Evolutionary conservation across 129 eudicot species (phyloP).

Genomic region (Chrysanthemum lavandulifolium): DNA sequence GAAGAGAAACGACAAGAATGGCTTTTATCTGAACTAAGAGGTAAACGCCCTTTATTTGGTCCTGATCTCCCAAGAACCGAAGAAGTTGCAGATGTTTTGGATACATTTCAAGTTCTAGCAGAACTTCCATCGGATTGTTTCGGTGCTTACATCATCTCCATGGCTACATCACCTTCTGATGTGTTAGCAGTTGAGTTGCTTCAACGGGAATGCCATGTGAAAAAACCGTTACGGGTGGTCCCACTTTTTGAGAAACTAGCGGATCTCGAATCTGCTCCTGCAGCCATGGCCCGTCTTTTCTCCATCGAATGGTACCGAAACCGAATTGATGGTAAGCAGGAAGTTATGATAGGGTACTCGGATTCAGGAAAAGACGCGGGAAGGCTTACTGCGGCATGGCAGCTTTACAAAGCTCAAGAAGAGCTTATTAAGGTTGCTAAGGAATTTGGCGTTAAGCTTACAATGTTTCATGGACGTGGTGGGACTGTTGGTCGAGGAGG

Average conservation of each 20-base stretch:
- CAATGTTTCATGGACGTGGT: constrained; percentile 99
- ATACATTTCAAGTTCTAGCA: constrained; percentile 75
- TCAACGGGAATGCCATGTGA: constrained; percentile 96
- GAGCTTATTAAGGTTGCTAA: constrained; percentile 91
- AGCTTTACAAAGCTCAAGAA: constrained; percentile 94
- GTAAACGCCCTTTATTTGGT: constrained; percentile 92
- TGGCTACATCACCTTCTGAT: constrained; percentile 98
- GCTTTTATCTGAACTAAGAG: constrained; percentile 87
- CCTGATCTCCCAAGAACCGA: constrained; percentile 90
- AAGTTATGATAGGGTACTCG: constrained; percentile 97
- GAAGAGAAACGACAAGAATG: constrained; percentile 89
- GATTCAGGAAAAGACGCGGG: constrained; percentile 99
- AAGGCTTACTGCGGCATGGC: constrained; percentile 95
- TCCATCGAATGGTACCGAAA: constrained; percentile 90
- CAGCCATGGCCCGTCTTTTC: constrained; percentile 91
- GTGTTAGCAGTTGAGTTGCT: constrained; percentile 94
- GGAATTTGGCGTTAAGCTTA: constrained; percentile 74
- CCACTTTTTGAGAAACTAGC: constrained; percentile 96
- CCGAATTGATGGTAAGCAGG: constrained; percentile 94
- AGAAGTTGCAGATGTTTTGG: constrained; percentile 88
- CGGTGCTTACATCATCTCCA: constrained; percentile 99
- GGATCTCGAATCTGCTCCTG: constrained; percentile 91
- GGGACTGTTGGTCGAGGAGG: constrained; percentile 99
- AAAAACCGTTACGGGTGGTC: constrained; percentile 82
- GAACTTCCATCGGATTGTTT: constrained; percentile 97